These are phyloP conservation scores for Leccinum pellstonianum DNA, from an alignment of 768 basidiomycete genomes.

Conservation along the genomic window DNA sequence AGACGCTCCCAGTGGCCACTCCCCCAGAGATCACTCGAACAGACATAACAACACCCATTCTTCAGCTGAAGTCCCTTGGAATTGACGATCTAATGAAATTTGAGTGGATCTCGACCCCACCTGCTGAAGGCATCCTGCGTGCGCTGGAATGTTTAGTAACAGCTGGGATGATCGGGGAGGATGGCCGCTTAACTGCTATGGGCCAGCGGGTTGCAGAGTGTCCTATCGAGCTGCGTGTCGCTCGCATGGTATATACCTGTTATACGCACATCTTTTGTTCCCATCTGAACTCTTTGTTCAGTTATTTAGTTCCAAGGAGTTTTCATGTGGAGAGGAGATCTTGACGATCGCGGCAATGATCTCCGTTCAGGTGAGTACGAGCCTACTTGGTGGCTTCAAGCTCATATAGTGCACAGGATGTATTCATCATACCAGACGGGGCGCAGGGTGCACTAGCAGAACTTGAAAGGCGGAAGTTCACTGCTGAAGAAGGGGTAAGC, in stretches of 20 bases:
- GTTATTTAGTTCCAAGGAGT: slow-evolving; percentile 84
- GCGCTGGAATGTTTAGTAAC: slow-evolving; percentile 82
- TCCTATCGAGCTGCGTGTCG: slow-evolving; percentile 89
- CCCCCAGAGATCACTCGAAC: slow-evolving; percentile 89
- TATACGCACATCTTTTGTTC: background rate
- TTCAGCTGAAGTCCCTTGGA: slow-evolving; percentile 93
- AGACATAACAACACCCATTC: slow-evolving; percentile 87
- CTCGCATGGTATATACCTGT: slow-evolving; percentile 74
- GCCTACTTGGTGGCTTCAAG: slow-evolving; percentile 3
- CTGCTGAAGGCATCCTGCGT: slow-evolving; percentile 78
- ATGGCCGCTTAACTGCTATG: slow-evolving; percentile 70
- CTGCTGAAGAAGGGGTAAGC: slow-evolving; percentile 91
- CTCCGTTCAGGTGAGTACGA: slow-evolving; percentile 68
- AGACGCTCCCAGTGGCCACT: slow-evolving; percentile 63
- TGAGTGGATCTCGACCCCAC: slow-evolving; percentile 91
- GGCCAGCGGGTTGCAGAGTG: slow-evolving; percentile 92
- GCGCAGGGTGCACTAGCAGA: slow-evolving; percentile 84
- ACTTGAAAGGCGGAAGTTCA: slow-evolving; percentile 92
- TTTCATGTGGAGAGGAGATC: slow-evolving; percentile 92
- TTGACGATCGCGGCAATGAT: slow-evolving; percentile 96
- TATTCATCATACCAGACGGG: slow-evolving; percentile 87
- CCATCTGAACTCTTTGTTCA: slow-evolving; percentile 32
- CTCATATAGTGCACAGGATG: slow-evolving; percentile 53
- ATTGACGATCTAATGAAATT: slow-evolving; percentile 95
- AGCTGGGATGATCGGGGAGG: slow-evolving; percentile 81